A percentile compares a stretch with the other conserved stretches of the same genome.
phyloP scores from a whole-genome alignment of 202 grass and related monocot genomes.

The Dendrocalamus latiflorus region DNA sequence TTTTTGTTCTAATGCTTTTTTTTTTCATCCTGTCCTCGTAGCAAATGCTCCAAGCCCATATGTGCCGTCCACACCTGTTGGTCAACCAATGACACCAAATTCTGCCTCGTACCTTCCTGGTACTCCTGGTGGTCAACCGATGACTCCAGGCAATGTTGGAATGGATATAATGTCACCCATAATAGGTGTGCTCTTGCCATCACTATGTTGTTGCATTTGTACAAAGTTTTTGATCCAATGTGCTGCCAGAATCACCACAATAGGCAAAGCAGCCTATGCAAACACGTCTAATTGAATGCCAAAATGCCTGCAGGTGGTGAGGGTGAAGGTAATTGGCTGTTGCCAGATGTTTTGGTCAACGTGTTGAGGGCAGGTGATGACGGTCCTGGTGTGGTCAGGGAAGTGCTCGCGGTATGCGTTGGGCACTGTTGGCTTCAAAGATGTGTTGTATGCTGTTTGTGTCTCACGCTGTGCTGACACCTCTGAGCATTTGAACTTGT shows the following conservation, averaged over 20 bases:
- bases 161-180: slow-evolving; percentile 96
- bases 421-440: background rate
- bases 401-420: slow-evolving; percentile 67
- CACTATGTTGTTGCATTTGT: slow-evolving; percentile 5
- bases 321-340: slow-evolving; percentile 55
- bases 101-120: slow-evolving; percentile 91
- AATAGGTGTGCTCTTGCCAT: slow-evolving; percentile 47
- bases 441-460: background rate
- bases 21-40: slow-evolving; percentile 9
- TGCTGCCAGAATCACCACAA: background rate
- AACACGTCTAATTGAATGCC: slow-evolving; percentile 8
- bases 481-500: slow-evolving; percentile 20
- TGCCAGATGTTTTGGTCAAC: slow-evolving; percentile 84
- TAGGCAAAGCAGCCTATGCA: background rate
- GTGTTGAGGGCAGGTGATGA: slow-evolving; percentile 53
- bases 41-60: slow-evolving; percentile 94
- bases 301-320: slow-evolving; percentile 63
- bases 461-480: background rate
- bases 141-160: slow-evolving; percentile 96
- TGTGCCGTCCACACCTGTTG: slow-evolving; percentile 85
- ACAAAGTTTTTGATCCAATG: background rate
- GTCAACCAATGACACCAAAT: slow-evolving; percentile 94
- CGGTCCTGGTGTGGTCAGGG: slow-evolving; percentile 62
- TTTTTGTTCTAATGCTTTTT: background rate
- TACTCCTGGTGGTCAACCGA: slow-evolving; percentile 94